phyloP scores from a whole-genome alignment of 257 asterid species.

The Salvia splendens region DNA sequence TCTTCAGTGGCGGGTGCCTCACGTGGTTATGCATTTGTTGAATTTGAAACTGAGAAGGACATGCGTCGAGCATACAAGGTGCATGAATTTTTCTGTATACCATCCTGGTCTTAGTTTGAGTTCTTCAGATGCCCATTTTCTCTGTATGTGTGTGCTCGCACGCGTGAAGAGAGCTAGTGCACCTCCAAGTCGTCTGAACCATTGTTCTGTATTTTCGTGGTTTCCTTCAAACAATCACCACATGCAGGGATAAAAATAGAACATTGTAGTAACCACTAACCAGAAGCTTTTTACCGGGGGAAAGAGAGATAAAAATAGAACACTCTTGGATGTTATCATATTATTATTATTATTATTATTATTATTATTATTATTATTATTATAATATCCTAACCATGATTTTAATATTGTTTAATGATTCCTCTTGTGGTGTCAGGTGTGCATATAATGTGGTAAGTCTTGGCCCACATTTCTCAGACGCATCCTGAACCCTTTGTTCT shows the following conservation, averaged over 20 bases:
- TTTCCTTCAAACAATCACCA: conserved; percentile 2
- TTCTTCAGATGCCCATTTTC: background rate
- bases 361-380: background rate
- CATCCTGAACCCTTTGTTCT: too few relatives aligned
- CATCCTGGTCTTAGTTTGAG: background rate
- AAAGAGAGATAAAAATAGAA: background rate
- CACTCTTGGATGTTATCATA: conserved; percentile 18
- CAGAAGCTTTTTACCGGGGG: background rate
- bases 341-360: background rate
- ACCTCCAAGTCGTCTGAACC: background rate
- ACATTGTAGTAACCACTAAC: background rate
- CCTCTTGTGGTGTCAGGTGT: background rate
- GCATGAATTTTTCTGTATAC: conserved; percentile 11
- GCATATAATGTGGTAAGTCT: background rate
- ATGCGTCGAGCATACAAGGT: conserved; percentile 91
- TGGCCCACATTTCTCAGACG: background rate
- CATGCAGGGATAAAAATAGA: background rate
- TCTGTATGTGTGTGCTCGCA: background rate
- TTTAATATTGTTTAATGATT: background rate
- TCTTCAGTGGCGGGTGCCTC: conserved; percentile 93
- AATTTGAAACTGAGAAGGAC: conserved; percentile 84
- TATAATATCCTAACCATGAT: background rate
- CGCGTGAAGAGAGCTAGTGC: background rate
- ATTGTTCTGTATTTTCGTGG: background rate
- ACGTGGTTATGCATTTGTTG: conserved; percentile 91